A percentile compares a stretch with the other conserved stretches of the same genome.
These are phyloP conservation scores for Tolypocladium inflatum DNA, from an alignment of 2,329 filamentous ascomycete species.

Conservation along the genomic window DNA sequence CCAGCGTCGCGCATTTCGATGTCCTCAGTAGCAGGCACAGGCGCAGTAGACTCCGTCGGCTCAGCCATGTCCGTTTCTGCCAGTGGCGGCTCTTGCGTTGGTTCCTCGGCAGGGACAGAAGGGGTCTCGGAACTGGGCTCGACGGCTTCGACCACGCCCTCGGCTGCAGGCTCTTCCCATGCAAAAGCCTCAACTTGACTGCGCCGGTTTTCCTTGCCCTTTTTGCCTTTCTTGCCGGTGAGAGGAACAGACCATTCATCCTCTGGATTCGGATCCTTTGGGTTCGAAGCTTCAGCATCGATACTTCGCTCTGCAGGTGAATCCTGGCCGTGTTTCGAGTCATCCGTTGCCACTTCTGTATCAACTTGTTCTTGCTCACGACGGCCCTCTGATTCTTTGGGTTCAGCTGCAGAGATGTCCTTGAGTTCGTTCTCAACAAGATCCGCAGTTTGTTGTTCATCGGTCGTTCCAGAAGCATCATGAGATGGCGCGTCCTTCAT, in stretches of 20 bases:
- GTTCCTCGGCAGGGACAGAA: neutral
- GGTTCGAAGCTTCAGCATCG: neutral
- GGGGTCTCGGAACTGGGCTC: neutral
- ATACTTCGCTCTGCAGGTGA: slow-evolving; percentile 1
- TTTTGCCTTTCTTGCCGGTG: slow-evolving; percentile 12
- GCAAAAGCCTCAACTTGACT: slow-evolving; percentile 4
- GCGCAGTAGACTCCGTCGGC: neutral
- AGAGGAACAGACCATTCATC: slow-evolving; percentile 4
- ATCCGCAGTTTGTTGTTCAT: neutral
- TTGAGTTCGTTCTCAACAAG: neutral
- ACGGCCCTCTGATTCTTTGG: neutral
- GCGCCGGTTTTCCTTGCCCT: slow-evolving; percentile 7
- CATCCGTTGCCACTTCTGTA: neutral
- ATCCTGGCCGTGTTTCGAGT: neutral
- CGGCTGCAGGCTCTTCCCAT: neutral
- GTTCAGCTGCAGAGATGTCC: neutral
- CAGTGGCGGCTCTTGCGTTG: neutral
- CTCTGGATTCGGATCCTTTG: slow-evolving; percentile 3
- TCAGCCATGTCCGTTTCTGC: neutral
- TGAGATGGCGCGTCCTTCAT: neutral
- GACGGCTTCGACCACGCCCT: neutral
- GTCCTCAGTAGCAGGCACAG: neutral
- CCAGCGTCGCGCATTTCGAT: neutral
- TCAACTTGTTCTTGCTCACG: neutral
- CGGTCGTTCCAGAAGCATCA: too few relatives aligned